These are phyloP conservation scores for Geosmithia putterillii DNA, from an alignment of 2,329 filamentous ascomycete genomes.

Conservation along the genomic window DNA sequence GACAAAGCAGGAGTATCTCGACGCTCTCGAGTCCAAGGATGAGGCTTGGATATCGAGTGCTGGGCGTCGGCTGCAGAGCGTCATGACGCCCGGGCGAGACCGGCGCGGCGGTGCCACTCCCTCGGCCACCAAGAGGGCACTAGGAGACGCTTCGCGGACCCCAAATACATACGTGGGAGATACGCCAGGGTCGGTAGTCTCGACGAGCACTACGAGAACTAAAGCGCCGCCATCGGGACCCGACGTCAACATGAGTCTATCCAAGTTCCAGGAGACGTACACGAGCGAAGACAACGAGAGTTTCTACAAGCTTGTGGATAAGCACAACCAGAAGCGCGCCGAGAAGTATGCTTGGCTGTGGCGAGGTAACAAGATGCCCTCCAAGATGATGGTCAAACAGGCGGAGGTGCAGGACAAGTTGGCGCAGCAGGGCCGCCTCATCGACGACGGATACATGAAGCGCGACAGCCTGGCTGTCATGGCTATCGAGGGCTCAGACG, in stretches of 20 bases:
- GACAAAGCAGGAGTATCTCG: conserved; percentile 82
- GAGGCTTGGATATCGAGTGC: conserved; percentile 77
- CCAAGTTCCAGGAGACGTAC: conserved; percentile 81
- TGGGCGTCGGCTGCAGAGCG: conserved; percentile 55
- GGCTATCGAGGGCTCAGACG: conserved; percentile 55
- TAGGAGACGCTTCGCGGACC: conserved; percentile 33
- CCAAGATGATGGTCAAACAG: conserved; percentile 64
- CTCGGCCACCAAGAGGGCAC: conserved; percentile 8
- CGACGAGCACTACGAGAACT: conserved; percentile 10
- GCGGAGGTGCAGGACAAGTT: conserved; percentile 47
- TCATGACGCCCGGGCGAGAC: conserved; percentile 62
- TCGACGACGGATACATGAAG: conserved; percentile 41
- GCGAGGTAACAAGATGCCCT: conserved; percentile 73
- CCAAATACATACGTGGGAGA: conserved; percentile 58
- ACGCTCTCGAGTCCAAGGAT: conserved; percentile 80
- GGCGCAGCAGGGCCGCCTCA: conserved; percentile 28
- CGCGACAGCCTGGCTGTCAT: conserved; percentile 47
- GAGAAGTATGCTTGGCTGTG: conserved; percentile 87
- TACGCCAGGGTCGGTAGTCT: conserved; percentile 53
- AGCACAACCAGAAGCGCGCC: conserved; percentile 72
- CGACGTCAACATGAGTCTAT: conserved; percentile 69
- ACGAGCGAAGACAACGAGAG: conserved; percentile 97
- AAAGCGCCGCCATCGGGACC: conserved; percentile 36
- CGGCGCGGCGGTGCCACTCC: conserved; percentile 15
- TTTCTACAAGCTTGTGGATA: conserved; percentile 85